These are phyloP conservation scores for Populus pruinosa DNA, from an alignment of 345 rosid species.

Conservation along the genomic window DNA sequence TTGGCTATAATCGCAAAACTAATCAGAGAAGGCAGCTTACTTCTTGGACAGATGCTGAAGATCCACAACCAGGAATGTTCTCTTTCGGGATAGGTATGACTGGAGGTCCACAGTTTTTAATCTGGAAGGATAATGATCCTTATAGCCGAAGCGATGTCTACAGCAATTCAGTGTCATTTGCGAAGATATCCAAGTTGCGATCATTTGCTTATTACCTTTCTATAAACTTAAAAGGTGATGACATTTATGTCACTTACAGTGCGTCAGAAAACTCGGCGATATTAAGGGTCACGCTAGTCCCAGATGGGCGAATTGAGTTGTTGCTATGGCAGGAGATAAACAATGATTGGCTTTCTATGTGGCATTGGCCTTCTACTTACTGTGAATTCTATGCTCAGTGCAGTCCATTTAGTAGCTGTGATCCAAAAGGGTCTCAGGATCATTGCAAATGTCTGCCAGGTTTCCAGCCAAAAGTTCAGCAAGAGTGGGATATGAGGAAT, in stretches of 20 bases:
- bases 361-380: not conserved
- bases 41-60: not conserved
- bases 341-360: not conserved
- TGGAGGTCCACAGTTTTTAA: not conserved
- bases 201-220: not conserved
- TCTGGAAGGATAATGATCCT: not conserved
- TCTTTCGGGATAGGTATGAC: not conserved
- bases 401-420: slow-evolving; percentile 6
- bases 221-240: not conserved
- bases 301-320: not conserved
- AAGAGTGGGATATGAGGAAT: slow-evolving; percentile 7
- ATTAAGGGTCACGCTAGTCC: not conserved
- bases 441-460: slow-evolving; percentile 12
- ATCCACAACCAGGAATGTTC: not conserved
- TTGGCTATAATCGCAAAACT: not conserved
- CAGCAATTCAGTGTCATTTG: not conserved
- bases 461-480: not conserved
- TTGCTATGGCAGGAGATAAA: not conserved
- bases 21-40: not conserved
- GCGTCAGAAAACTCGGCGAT: not conserved
- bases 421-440: not conserved
- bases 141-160: not conserved
- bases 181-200: not conserved
- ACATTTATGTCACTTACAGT: not conserved
- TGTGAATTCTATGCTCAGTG: not conserved